These are phyloP conservation scores for Torulaspora gathmanii DNA, from an alignment of 805 yeast genomes.

Conservation along the genomic window DNA sequence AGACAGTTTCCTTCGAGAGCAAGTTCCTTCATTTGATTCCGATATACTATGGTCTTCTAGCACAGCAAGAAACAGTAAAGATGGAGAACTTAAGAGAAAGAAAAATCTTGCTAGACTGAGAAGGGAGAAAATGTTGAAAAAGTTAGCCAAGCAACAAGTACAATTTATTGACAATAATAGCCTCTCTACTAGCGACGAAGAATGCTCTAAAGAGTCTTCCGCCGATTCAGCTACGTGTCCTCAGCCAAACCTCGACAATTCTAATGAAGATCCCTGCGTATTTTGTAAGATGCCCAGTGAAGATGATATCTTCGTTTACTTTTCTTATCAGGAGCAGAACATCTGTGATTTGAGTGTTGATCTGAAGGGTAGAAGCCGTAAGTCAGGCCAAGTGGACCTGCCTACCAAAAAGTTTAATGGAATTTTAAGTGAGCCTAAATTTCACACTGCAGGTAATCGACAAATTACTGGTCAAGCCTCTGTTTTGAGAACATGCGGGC, in stretches of 20 bases:
- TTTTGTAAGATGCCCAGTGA: conserved; percentile 32
- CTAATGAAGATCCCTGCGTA: conserved; percentile 30
- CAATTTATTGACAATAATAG: conserved; percentile 58
- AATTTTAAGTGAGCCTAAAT: neutral
- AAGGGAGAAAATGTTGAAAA: conserved; percentile 67
- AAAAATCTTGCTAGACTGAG: conserved; percentile 66
- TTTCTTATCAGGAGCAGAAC: conserved; percentile 30
- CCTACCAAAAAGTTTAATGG: too few relatives aligned
- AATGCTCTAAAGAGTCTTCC: conserved; percentile 14
- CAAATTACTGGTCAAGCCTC: conserved; percentile 39
- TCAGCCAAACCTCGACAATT: conserved; percentile 15
- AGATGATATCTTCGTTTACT: conserved; percentile 31
- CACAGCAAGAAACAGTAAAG: conserved; percentile 22
- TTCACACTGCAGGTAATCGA: conserved; percentile 30
- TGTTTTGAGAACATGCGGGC: conserved; percentile 67
- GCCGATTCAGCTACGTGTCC: conserved; percentile 1
- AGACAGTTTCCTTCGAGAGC: conserved; percentile 33
- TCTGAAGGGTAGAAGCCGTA: neutral
- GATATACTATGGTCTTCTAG: conserved; percentile 27
- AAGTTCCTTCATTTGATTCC: conserved; percentile 37
- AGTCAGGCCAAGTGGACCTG: too few relatives aligned
- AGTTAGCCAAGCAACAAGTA: conserved; percentile 73
- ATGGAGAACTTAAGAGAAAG: conserved; percentile 51
- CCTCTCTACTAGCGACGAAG: conserved; percentile 25
- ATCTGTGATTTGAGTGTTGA: conserved; percentile 20